Base-by-base conservation (phyloP, 2,329 filamentous ascomycete species). In the Chalaropsis ovoidea region DNA sequence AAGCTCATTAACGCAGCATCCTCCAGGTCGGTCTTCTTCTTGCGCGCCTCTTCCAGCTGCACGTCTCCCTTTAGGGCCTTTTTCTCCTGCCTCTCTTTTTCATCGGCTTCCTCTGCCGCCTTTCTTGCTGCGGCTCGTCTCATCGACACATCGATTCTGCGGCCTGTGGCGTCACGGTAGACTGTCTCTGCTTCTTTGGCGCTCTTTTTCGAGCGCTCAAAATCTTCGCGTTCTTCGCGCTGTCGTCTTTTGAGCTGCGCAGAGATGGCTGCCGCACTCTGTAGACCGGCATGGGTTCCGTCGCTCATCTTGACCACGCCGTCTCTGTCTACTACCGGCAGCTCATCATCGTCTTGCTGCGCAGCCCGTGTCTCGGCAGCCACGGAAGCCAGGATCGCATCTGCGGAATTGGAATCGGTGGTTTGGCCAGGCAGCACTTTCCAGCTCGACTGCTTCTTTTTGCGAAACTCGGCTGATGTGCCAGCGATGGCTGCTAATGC, bases 131-230 rank as follows among this genome's bases (percentile, higher is more conserved):
- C 91, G 22, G 90, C 92, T 27, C 92, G 83, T 75, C 90, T 90
- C 88, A 96, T 90, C 19, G 87, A 86, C 27, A 97, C 84, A 72
- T 99, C 95, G 69, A 99, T 92, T 65, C 95, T 86, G n/a, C 92
- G 83, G 13, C 94, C 94, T 2, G 89, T 94, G 11, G 95, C 94
- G 76, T 99, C 94, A 71, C 94, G 88, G 74, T 97, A 96, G 27
- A 96, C 91, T 0, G 93, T 95, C 71, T 87, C 82, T 41, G 83
- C 82, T 66, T 78, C 76, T 68, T 74, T 77, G 67, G 76, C 79
- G 42, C 73, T 70, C 70, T 74, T 75, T n/a, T 64, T 47, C 11
- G 60, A 47, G 68, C 69, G 71, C 68, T 80, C 77, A 71, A 81
- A 82, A 27, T 79, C 77, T 15, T 76, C 76, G n/a, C 75, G 74